Evolutionary conservation across 148 eudicot genomes (phyloP), one percentile per base, ranked within the genome.

Genomic region (Chenopodium suecicum): DNA sequence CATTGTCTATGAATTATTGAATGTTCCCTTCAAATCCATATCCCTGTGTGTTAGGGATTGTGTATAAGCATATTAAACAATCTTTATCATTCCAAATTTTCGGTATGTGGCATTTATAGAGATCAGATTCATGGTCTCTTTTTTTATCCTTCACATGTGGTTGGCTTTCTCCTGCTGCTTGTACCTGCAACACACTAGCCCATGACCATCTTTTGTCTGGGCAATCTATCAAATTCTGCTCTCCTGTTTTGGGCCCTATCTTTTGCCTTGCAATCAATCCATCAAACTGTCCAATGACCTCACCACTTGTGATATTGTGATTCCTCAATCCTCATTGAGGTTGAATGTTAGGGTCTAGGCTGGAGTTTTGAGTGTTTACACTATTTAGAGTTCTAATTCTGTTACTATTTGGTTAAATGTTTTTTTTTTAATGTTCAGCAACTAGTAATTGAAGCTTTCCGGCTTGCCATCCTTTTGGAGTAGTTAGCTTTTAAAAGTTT

Each of bases 141-240:
- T 41, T 48, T 60, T 32, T 19, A 23, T 76, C 31, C 54, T 72
- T 80, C 8, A 46, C 78, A 76, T 81, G 70, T 84, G 81, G 70
- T 77, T 34, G 78, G 84, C 71, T 68, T 84, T 77, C 54, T 78
- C 63, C 60, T 81, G 81, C 68, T 72, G 34, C 31, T 72, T 64
- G 9, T 60, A 19, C 67, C 65, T 47, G 80, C 64, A 48, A 29
- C 78, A 69, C 23, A 50, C 20, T 34, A 72, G 44, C 80, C 80
- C 81, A 79, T 37, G 67, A 34, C 67, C 44, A 56, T 56, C 19
- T 63, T 47, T 66, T 70, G 80, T 80, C 80, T 79, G 54, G n/a
- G 31, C 17, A 65, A 56, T 50, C 46, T 66, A 58, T 74, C 58
- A 22, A 60, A 75, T 47, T 79, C 19, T 75, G 50, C 13, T 74